Base-by-base conservation (phyloP, 2,329 filamentous ascomycete species). In the Zopfia rhizophila region DNA sequence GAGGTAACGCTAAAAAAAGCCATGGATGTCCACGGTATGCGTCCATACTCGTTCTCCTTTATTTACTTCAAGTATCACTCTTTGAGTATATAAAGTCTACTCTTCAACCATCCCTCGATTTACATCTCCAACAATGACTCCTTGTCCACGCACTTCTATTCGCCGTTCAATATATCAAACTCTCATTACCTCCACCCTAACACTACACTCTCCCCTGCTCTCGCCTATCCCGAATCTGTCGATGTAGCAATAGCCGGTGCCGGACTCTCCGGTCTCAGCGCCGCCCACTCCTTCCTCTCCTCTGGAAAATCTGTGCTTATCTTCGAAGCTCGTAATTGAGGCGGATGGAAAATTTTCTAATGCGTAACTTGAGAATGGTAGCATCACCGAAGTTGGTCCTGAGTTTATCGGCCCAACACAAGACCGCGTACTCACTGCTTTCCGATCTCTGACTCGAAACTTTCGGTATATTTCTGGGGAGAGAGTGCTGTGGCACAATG, bases 271-370 rank as follows among this genome's bases (percentile, higher is more conserved):
- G 63, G 64, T 3, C 53, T 67, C 7, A 42, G 51, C 2, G 55
- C 65, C 16, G 57, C 61, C 1, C 13, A 73, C 69, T 13, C 67
- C 75, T 7, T 78, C 3, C 58, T 70, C 3, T 38, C 58, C 1
- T 68, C 69, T 0, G 74, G 75, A 1, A 58, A 77, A 4, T 71
- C 70, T 0, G 66, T 69, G n/a, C 45, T 75, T 0, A 69, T 83
- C 0, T 62, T 83, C 1, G 81, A 83, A 52, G 79, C 79, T 1
- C 68, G 75, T 4, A 70, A 79, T 28, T 72, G 77, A 0, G 76
- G 82, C 0, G 80, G 80, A 0, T 80, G 81, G 5, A 83, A 82
- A 61, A 80, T 77, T 0, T 78, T 46, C 16, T n/a, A 62, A 59
- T 19, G 17, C 44, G 7, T 47, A 38, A 16, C 35, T 61, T 16